phyloP scores from a whole-genome alignment of 495 filamentous ascomycete genomes.

The Lasiosphaeriaceae sp. region DNA sequence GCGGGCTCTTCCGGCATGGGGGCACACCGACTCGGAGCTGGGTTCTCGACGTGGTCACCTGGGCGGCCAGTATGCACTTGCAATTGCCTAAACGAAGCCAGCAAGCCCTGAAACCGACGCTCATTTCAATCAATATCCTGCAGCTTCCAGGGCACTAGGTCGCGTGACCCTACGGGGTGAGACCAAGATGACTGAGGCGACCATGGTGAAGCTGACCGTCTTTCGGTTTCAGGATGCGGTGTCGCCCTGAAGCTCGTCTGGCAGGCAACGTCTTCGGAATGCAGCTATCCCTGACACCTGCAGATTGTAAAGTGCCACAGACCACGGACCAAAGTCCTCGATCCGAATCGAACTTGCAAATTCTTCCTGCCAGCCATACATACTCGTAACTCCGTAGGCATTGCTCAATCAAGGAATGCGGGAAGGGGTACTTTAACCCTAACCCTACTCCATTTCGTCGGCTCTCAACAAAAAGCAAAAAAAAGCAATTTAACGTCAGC shows the following conservation, averaged over 20 bases:
- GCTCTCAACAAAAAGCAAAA: not conserved
- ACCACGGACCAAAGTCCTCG: not conserved
- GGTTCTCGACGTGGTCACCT: not conserved
- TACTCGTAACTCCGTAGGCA: too few species aligned
- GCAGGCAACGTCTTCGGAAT: not conserved
- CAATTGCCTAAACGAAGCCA: not conserved
- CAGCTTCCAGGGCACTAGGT: not conserved
- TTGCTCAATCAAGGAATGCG: too few species aligned
- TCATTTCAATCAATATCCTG: not conserved
- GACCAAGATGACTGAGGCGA: not conserved
- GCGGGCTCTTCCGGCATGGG: slow-evolving; percentile 3
- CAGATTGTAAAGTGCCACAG: not conserved
- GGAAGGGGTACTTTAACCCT: not conserved
- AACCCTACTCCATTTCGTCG: not conserved
- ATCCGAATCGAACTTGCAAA: too few species aligned
- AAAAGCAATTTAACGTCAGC: not conserved
- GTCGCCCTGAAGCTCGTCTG: not conserved
- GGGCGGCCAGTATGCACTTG: not conserved
- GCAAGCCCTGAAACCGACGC: not conserved
- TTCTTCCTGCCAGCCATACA: too few species aligned
- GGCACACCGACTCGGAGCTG: not conserved
- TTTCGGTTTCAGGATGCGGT: not conserved
- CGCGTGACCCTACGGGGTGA: not conserved
- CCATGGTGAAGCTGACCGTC: not conserved
- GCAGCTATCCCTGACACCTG: not conserved